phyloP scores from a whole-genome alignment of 2,329 filamentous ascomycete genomes.

The Chaetomium globosum region DNA sequence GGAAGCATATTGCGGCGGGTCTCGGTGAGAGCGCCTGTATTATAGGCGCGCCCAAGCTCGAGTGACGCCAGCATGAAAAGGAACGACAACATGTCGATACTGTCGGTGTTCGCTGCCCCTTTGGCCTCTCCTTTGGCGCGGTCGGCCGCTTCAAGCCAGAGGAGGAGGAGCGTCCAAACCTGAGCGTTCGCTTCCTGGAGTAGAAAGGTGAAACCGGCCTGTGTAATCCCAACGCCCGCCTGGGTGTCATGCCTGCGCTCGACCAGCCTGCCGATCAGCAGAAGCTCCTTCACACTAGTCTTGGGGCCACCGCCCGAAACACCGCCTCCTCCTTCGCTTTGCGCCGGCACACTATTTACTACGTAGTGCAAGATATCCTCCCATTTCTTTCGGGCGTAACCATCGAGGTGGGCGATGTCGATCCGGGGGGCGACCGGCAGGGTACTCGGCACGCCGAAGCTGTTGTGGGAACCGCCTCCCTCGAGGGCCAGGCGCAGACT shows the following conservation, averaged over 20 bases:
- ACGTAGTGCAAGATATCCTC: constrained; percentile 96
- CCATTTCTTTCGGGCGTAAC: constrained; percentile 86
- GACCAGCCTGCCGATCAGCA: constrained; percentile 80
- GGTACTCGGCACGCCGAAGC: constrained; percentile 83
- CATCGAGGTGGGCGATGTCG: constrained; percentile 73
- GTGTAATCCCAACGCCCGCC: constrained; percentile 72
- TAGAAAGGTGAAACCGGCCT: constrained; percentile 91
- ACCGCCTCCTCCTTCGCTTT: constrained; percentile 49
- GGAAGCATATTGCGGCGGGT: constrained; percentile 87
- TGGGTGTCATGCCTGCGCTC: constrained; percentile 52
- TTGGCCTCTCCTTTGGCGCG: constrained; percentile 50
- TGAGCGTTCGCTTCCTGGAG: constrained; percentile 95
- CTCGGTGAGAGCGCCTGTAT: constrained; percentile 77
- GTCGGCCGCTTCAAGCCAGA: constrained; percentile 87
- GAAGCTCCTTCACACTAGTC: constrained; percentile 78
- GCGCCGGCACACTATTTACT: constrained; percentile 68
- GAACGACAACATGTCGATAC: constrained; percentile 92
- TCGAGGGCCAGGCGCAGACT: constrained; percentile 86
- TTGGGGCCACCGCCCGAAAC: constrained; percentile 61
- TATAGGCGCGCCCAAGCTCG: constrained; percentile 88
- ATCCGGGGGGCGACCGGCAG: constrained; percentile 65
- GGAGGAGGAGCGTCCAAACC: constrained; percentile 91
- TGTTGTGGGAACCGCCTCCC: constrained; percentile 80
- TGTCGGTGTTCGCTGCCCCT: constrained; percentile 68
- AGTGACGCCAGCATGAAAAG: constrained; percentile 93